These are phyloP conservation scores for Penicillium rolfsii DNA, from an alignment of 2,329 filamentous ascomycete species.

Conservation along the genomic window DNA sequence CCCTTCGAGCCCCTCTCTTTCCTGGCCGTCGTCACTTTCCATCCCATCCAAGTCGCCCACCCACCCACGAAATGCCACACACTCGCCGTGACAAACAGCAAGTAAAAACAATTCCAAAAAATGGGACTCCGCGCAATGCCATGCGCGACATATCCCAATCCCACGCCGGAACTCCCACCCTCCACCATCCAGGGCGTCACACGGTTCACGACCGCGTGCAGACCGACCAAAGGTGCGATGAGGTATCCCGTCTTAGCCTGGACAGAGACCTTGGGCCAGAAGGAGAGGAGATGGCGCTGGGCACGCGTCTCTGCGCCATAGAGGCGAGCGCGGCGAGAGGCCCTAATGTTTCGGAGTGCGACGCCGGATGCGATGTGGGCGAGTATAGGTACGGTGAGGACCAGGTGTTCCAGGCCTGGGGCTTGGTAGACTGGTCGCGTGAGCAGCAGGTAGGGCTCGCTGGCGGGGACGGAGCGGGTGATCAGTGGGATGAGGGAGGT, in stretches of 20 bases:
- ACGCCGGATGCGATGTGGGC: slow-evolving; percentile 79
- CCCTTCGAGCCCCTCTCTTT: slow-evolving; percentile 34
- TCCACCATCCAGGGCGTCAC: slow-evolving; percentile 74
- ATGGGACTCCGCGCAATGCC: slow-evolving; percentile 74
- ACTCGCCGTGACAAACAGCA: slow-evolving; percentile 66
- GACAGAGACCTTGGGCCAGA: slow-evolving; percentile 73
- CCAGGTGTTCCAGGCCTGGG: slow-evolving; percentile 73
- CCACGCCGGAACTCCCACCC: slow-evolving; percentile 83
- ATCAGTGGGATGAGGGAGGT: slow-evolving; percentile 78
- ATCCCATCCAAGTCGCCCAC: slow-evolving; percentile 76
- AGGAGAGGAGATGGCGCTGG: slow-evolving; percentile 49
- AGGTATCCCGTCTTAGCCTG: slow-evolving; percentile 74
- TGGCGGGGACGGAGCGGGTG: slow-evolving; percentile 71
- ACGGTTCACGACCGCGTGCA: slow-evolving; percentile 77
- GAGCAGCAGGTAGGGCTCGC: slow-evolving; percentile 85
- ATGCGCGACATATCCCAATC: slow-evolving; percentile 80
- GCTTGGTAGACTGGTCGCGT: slow-evolving; percentile 93
- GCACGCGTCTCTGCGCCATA: slow-evolving; percentile 71
- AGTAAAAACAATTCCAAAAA: slow-evolving; percentile 70
- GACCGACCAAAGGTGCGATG: slow-evolving; percentile 65
- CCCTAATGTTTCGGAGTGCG: slow-evolving; percentile 73
- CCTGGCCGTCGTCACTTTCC: slow-evolving; percentile 46
- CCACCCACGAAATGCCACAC: slow-evolving; percentile 84
- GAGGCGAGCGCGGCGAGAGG: slow-evolving; percentile 69
- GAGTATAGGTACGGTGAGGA: slow-evolving; percentile 74